Evolutionary conservation across 1,284 basidiomycete species (phyloP).

Genomic region (Macrocystidia cucumis): DNA sequence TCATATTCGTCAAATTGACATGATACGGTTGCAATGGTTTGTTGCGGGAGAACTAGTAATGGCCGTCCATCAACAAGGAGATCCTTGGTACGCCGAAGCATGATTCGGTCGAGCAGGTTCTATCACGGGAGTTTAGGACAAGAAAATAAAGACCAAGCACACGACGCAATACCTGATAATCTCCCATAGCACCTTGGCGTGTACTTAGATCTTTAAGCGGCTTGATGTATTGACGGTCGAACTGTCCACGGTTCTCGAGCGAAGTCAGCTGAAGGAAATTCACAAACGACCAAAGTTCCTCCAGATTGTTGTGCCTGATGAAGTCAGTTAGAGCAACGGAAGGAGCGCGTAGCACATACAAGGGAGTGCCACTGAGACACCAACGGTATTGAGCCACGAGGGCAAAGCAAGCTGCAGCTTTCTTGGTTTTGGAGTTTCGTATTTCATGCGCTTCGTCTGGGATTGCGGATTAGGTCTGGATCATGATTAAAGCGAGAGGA

Average conservation of each 20-base stretch:
- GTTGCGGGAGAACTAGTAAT: conserved; percentile 78
- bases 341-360: conserved; percentile 38
- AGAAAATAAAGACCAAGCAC: no score
- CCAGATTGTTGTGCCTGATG: conserved; percentile 83
- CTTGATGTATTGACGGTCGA: no score
- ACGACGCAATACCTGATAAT: conserved; percentile 61
- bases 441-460: conserved; percentile 96
- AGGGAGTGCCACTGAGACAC: conserved; percentile 88
- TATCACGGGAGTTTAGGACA: conserved; percentile 18
- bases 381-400: conserved; percentile 78
- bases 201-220: no score
- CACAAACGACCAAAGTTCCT: conserved; percentile 86
- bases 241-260: conserved; percentile 73
- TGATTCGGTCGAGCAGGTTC: conserved; percentile 80
- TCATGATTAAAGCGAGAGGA: not conserved
- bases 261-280: conserved; percentile 86
- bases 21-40: conserved; percentile 66
- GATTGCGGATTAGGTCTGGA: conserved; percentile 3
- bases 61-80: conserved; percentile 79
- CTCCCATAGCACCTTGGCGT: conserved; percentile 72
- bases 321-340: no score
- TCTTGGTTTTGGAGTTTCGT: conserved; percentile 86
- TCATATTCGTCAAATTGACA: conserved; percentile 74
- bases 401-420: conserved; percentile 75
- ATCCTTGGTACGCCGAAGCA: conserved; percentile 88